Evolutionary conservation across 768 basidiomycete species (phyloP).

Genomic region (Kondoa malvinella): DNA sequence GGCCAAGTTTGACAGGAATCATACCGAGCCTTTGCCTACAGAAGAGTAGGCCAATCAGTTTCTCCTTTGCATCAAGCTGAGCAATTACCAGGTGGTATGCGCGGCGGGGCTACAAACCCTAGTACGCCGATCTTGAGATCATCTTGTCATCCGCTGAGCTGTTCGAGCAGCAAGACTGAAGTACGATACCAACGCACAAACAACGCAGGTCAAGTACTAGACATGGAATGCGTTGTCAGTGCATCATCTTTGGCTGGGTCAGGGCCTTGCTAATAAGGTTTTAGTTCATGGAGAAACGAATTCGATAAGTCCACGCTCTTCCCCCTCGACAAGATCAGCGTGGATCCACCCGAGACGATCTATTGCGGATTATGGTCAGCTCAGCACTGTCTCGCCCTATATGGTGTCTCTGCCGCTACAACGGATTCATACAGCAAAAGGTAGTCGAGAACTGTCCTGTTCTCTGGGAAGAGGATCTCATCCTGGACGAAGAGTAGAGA

Average conservation of each 20-base stretch:
- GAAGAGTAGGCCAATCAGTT: background rate
- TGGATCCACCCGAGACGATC: background rate
- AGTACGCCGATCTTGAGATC: background rate
- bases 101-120: background rate
- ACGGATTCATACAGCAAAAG: no score
- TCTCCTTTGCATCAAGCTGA: background rate
- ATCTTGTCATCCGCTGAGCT: background rate
- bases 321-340: background rate
- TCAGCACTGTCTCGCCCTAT: no score
- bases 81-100: background rate
- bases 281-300: background rate
- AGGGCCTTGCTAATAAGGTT: background rate
- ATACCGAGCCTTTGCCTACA: background rate
- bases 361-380: background rate
- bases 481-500: no score
- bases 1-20: background rate
- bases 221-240: background rate
- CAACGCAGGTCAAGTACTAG: background rate
- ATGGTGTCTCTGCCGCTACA: no score
- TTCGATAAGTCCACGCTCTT: no score
- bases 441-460: no score
- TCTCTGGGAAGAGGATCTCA: no score
- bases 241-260: background rate
- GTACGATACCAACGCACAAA: background rate
- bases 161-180: background rate